phyloP scores from a whole-genome alignment of 225 moss, liverwort and hornwort genomes.

The Physcomitrium patens region DNA sequence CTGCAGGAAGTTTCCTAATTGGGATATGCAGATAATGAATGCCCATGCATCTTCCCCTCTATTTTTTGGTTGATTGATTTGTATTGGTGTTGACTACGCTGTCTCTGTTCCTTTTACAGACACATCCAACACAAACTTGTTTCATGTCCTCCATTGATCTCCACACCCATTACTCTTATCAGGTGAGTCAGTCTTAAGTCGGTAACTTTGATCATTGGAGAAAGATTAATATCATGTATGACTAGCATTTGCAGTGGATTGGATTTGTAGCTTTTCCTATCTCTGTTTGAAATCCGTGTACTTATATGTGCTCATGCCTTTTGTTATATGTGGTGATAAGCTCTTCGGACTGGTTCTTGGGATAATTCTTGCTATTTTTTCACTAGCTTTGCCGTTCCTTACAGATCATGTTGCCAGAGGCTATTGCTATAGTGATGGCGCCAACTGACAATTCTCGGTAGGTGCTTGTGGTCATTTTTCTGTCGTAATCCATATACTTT shows the following conservation, averaged over 20 bases:
- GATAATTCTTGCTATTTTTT: too few relatives aligned
- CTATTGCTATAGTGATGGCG: slow-evolving; percentile 89
- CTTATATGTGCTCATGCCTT: background rate
- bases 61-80: background rate
- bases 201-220: slow-evolving; percentile 10
- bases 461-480: background rate
- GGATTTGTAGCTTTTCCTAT: slow-evolving; percentile 22
- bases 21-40: background rate
- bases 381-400: background rate
- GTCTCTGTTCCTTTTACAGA: slow-evolving; percentile 51
- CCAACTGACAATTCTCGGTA: slow-evolving; percentile 69
- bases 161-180: slow-evolving; percentile 91
- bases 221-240: slow-evolving; percentile 24
- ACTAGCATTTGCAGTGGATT: background rate
- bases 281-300: background rate
- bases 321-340: background rate
- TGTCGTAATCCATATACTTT: background rate
- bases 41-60: slow-evolving; percentile 3
- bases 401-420: slow-evolving; percentile 90
- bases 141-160: slow-evolving; percentile 93
- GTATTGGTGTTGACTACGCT: background rate
- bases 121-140: slow-evolving; percentile 85
- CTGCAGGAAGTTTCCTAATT: background rate
- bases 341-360: slow-evolving; percentile 1
- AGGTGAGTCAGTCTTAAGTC: slow-evolving; percentile 45